Conservation (phyloP, 805 yeast genomes). For the Saccharomycopsis babjevae region DNA sequence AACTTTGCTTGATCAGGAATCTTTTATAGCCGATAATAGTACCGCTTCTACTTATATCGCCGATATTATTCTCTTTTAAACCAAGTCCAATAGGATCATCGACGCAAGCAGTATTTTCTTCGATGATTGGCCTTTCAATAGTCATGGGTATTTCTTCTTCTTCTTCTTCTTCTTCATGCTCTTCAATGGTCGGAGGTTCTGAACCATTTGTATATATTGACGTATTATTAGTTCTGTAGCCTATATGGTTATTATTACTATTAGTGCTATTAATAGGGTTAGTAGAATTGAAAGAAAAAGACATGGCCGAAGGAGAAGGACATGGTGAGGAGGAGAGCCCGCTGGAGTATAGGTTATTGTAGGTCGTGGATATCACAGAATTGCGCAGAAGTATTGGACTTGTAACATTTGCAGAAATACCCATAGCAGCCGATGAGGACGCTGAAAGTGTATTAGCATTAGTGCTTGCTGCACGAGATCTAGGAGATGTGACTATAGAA, state of each 20-base stretch:
- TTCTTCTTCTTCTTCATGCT: not conserved
- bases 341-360: not conserved
- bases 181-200: not conserved
- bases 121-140: constrained; percentile 7
- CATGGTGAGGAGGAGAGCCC: constrained; percentile 17
- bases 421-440: not conserved
- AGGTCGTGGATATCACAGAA: not conserved
- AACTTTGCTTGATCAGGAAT: constrained; percentile 11
- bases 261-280: not conserved
- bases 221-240: not conserved
- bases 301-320: constrained; percentile 17
- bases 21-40: constrained; percentile 6
- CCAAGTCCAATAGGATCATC: not conserved
- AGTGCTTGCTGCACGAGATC: not conserved
- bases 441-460: not conserved
- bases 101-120: not conserved
- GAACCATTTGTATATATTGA: not conserved
- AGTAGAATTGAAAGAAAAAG: constrained; percentile 19
- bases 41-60: constrained; percentile 6
- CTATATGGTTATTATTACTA: not conserved
- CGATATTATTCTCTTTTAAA: not conserved
- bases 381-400: not conserved
- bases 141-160: not conserved
- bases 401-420: not conserved
- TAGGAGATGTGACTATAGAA: not conserved